These are phyloP conservation scores for Blastobotrys elegans DNA, from an alignment of 1,139 yeast species.

Conservation along the genomic window DNA sequence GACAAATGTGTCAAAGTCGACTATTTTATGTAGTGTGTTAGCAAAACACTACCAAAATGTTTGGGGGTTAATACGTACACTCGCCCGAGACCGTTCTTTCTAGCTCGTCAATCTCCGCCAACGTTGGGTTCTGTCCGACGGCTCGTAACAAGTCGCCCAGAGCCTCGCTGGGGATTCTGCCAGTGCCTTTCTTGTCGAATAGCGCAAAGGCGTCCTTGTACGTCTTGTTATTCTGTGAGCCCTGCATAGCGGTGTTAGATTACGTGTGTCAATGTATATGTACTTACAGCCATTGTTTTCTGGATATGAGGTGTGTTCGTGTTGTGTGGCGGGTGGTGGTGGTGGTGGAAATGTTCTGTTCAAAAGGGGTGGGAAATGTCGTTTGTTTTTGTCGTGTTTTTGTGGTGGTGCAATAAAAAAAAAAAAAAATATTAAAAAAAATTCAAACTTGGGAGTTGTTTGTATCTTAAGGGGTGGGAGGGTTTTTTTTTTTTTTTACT, in stretches of 20 bases:
- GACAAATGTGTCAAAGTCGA: conserved; percentile 74
- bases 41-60: too few relatives aligned
- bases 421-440: too few relatives aligned
- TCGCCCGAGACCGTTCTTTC: conserved; percentile 44
- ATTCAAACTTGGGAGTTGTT: too few relatives aligned
- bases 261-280: too few relatives aligned
- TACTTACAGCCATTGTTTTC: conserved; percentile 18
- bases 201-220: conserved; percentile 97
- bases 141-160: conserved; percentile 94
- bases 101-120: conserved; percentile 76
- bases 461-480: too few relatives aligned
- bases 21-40: conserved; percentile 21
- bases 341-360: too few relatives aligned
- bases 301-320: not conserved
- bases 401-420: too few relatives aligned
- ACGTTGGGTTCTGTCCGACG: conserved; percentile 96
- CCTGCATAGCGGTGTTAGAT: conserved; percentile 10
- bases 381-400: too few relatives aligned
- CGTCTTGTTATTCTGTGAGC: conserved; percentile 46
- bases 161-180: conserved; percentile 80
- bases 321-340: too few relatives aligned
- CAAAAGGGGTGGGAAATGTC: too few relatives aligned
- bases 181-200: conserved; percentile 95
- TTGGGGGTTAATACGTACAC: conserved; percentile 26
- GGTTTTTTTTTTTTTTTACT: too few relatives aligned